A percentile compares a stretch with the other conserved stretches of the same genome.
Evolutionary conservation across 108 stramenopile species (phyloP).

Genomic region (Nitzschia sp.): DNA sequence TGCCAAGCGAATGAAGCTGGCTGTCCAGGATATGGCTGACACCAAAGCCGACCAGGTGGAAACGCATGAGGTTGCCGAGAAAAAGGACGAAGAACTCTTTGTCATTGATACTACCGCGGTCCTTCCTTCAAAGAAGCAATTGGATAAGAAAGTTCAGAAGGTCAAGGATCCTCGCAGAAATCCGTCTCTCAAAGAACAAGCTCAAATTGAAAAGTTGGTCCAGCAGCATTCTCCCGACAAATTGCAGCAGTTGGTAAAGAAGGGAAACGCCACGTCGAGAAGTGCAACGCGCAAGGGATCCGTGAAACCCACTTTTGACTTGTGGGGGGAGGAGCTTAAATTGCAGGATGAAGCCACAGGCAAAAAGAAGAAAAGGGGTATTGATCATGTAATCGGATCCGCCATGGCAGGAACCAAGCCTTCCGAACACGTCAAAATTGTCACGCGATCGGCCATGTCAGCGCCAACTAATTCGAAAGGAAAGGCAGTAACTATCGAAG

Average conservation of each 20-base stretch:
- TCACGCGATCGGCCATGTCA: slow-evolving; percentile 7
- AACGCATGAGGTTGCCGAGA: slow-evolving; percentile 37
- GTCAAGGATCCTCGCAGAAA: slow-evolving; percentile 30
- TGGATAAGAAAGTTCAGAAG: slow-evolving; percentile 17
- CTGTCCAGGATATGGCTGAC: slow-evolving; percentile 51
- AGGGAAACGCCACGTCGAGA: not conserved
- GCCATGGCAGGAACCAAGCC: slow-evolving; percentile 31
- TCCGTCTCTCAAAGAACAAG: slow-evolving; percentile 53
- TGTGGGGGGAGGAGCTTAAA: slow-evolving; percentile 55
- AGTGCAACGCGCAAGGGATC: slow-evolving; percentile 12
- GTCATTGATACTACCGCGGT: slow-evolving; percentile 66
- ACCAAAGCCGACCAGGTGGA: slow-evolving; percentile 46
- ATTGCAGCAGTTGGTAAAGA: slow-evolving; percentile 43
- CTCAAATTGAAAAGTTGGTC: slow-evolving; percentile 54
- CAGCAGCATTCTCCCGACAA: slow-evolving; percentile 39
- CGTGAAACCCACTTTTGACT: slow-evolving; percentile 57
- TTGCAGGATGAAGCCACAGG: slow-evolving; percentile 12
- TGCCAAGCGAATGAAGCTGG: slow-evolving; percentile 55
- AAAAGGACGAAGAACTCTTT: slow-evolving; percentile 74
- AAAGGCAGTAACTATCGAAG: slow-evolving; percentile 55
- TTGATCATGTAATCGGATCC: slow-evolving; percentile 24
- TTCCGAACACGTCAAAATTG: slow-evolving; percentile 4
- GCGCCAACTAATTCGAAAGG: slow-evolving; percentile 20
- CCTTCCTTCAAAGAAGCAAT: slow-evolving; percentile 26
- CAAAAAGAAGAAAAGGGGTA: slow-evolving; percentile 23